Percentiles rank a stretch among this genome's conserved stretches.
phyloP scores from a whole-genome alignment of 1,284 basidiomycete genomes.

The Fistulinella cinereoalba region DNA sequence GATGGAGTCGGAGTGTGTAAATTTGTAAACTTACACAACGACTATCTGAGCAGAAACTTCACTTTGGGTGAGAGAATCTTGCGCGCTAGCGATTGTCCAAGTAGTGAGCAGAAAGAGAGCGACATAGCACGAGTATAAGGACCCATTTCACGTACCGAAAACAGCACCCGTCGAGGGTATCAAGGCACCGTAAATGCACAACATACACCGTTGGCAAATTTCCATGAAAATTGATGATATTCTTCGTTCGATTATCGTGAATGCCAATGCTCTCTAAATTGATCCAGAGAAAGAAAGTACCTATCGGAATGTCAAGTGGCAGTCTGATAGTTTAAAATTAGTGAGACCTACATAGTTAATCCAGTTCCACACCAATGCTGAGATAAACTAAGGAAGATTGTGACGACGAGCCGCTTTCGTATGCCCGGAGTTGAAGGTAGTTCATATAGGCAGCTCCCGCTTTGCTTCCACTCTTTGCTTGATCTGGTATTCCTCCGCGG shows the following conservation, averaged over 20 bases:
- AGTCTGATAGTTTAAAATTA: neutral
- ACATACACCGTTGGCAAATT: neutral
- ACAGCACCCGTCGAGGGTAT: neutral
- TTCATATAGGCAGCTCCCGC: neutral
- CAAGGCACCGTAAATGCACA: neutral
- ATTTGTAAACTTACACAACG: constrained; percentile 5
- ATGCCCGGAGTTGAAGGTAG: neutral
- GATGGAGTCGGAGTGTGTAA: neutral
- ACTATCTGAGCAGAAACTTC: neutral
- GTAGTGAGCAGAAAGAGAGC: constrained; percentile 16
- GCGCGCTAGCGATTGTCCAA: constrained; percentile 20
- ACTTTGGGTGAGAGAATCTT: constrained; percentile 15
- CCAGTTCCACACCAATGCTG: neutral
- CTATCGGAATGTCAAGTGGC: neutral
- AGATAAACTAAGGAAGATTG: neutral
- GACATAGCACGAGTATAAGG: neutral
- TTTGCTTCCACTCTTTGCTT: neutral
- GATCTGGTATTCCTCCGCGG: neutral
- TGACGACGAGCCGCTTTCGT: neutral
- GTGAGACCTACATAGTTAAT: neutral
- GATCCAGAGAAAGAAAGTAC: neutral
- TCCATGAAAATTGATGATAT: neutral
- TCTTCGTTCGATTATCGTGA: neutral
- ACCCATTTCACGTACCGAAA: neutral
- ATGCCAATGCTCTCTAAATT: neutral